Percentiles rank a stretch among this genome's conserved stretches.
Conservation (phyloP, 306 rosid genomes). For the Sindora glabra region DNA sequence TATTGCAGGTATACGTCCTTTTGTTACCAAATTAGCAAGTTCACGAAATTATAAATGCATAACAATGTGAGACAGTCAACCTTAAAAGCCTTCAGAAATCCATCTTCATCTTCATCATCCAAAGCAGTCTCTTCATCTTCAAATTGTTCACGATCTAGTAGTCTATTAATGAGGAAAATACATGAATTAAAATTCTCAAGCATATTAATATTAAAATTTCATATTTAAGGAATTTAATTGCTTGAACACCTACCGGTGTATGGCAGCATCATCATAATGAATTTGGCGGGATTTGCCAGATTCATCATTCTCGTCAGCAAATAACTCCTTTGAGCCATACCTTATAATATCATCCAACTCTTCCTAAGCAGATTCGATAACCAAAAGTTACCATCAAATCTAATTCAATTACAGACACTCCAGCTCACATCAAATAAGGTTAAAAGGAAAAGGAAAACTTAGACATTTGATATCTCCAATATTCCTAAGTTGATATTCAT, state of each 20-base stretch:
- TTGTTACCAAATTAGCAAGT: no score
- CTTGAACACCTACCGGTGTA: slow-evolving; percentile 65
- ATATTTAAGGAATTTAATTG: background rate
- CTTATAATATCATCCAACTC: slow-evolving; percentile 96
- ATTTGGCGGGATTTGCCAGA: slow-evolving; percentile 91
- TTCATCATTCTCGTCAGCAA: slow-evolving; percentile 95
- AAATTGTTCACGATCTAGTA: slow-evolving; percentile 90
- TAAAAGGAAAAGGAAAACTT: no score
- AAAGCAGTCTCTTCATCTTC: slow-evolving; percentile 70
- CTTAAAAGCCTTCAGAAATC: slow-evolving; percentile 92
- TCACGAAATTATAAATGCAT: slow-evolving; percentile 8
- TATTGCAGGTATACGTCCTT: background rate
- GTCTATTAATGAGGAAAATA: slow-evolving; percentile 39
- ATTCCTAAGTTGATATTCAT: background rate
- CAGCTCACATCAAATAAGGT: no score
- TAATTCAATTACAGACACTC: no score
- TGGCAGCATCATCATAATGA: slow-evolving; percentile 95
- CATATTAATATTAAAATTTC: slow-evolving; percentile 12
- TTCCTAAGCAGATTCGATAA: slow-evolving; percentile 46
- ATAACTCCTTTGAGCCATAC: slow-evolving; percentile 94
- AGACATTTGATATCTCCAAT: background rate
- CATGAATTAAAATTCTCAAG: slow-evolving; percentile 7
- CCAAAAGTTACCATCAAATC: slow-evolving; percentile 21
- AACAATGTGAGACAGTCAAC: slow-evolving; percentile 27
- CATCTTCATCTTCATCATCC: slow-evolving; percentile 96